Conservation (phyloP, 2,329 filamentous ascomycete species). For the Apiospora hydei region DNA sequence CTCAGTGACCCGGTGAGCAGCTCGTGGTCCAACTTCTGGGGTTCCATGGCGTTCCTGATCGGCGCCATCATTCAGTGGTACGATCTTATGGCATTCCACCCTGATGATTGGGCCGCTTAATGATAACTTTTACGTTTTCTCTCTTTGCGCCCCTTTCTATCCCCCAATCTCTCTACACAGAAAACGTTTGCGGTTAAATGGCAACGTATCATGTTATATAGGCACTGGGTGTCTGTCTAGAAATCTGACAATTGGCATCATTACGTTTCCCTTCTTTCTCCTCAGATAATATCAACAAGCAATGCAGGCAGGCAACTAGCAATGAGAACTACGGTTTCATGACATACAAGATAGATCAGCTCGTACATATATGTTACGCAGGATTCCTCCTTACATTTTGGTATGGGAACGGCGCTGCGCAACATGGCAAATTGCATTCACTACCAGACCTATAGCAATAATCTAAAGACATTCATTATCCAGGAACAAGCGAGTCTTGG, state of each 20-base stretch:
- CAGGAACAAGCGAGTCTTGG: neutral
- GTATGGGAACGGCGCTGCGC: neutral
- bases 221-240: slow-evolving; percentile 7
- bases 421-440: neutral
- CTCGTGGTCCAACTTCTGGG: slow-evolving; percentile 27
- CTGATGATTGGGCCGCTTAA: slow-evolving; percentile 18
- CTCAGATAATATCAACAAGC: slow-evolving; percentile 7
- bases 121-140: neutral
- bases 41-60: slow-evolving; percentile 28
- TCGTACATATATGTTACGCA: neutral
- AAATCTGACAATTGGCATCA: neutral
- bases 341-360: neutral
- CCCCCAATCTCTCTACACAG: neutral
- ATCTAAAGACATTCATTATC: neutral
- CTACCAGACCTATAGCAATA: neutral
- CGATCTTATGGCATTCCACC: slow-evolving; percentile 35
- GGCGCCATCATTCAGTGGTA: slow-evolving; percentile 33
- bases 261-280: neutral
- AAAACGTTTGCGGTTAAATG: neutral
- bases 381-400: neutral
- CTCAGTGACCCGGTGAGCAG: slow-evolving; percentile 20
- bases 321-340: slow-evolving; percentile 16
- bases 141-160: neutral
- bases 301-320: neutral
- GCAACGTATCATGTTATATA: neutral